Conservation (phyloP, 768 basidiomycete genomes). For the Kwoniella dejecticola region DNA sequence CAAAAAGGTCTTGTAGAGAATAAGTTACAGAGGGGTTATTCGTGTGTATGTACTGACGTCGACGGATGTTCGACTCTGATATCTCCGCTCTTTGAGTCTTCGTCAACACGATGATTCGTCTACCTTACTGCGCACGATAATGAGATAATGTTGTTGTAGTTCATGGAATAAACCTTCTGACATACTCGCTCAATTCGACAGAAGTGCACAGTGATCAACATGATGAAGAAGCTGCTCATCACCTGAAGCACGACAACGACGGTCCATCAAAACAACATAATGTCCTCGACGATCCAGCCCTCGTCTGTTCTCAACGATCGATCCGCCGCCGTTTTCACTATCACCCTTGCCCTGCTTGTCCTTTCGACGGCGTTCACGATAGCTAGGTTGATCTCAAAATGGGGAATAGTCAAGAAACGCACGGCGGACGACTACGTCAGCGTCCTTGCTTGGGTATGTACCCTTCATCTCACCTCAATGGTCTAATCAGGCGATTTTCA, state of each 20-base stretch:
- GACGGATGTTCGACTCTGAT: too few species aligned
- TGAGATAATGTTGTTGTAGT: too few species aligned
- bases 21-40: too few species aligned
- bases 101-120: too few species aligned
- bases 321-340: conserved; percentile 42
- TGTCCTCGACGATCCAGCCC: background rate
- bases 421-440: conserved; percentile 42
- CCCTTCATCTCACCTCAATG: background rate
- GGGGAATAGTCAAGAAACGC: conserved; percentile 29
- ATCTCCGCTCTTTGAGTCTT: too few species aligned
- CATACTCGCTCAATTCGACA: too few species aligned
- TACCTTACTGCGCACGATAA: too few species aligned
- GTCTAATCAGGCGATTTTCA: background rate
- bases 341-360: conserved; percentile 40
- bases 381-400: conserved; percentile 44
- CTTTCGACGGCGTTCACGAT: conserved; percentile 43
- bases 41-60: too few species aligned
- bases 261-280: background rate
- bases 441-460: conserved; percentile 47
- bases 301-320: conserved; percentile 19
- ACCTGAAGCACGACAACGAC: background rate
- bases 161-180: too few species aligned
- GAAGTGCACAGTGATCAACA: too few species aligned
- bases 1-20: too few species aligned
- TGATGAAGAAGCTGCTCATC: too few species aligned